Base-by-base conservation (phyloP, 208 protist genomes). In the Trypanosoma theileri region DNA sequence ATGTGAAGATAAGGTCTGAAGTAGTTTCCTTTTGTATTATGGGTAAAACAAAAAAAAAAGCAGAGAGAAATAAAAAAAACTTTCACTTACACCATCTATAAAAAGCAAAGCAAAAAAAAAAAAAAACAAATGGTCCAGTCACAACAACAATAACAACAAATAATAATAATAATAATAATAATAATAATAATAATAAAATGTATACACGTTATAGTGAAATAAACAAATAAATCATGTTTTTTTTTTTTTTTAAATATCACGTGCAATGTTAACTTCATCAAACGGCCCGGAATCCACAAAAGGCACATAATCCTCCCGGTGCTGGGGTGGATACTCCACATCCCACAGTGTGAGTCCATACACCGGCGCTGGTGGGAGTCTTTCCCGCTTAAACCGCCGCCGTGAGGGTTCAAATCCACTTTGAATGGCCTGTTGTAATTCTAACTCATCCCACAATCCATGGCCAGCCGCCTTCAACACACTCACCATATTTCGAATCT, bases 281-380 rank as follows among this genome's bases (percentile, higher is more conserved):
- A 84, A 88, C 41, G 86, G 86, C 0, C 89, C 89, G 13, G 85
- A 85, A 54, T 92, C 86, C 9, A 95, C 83, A 77, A 84, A 91
- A 19, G 77, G 50, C 48, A 92, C 85, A 45, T 67, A 82, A 71
- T 92, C 86, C 31, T 83, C 79, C 9, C 60, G 60, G 74, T 90
- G 80, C 71, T 91, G 71, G 35, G 28, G 40, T 2, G 85, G 85
- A 71, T 94, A 96, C 62, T 91, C 81, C 21, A 96, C 85, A 58
- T 96, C 91, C 88, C 91, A 96, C 40, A 96, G 71, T 8, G 91
- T 94, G 19, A 96, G 75, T 0, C 91, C 91, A 67, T 92, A 78
- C 17, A 81, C 86, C 22, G 91, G 91, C 0, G 91, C 91, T 6
- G 88, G 62, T 1, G 91, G 83, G 24, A 93, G 77, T 28, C 88